Conservation (phyloP, 2,329 filamentous ascomycete species). For the Ceratocystis harringtonii region DNA sequence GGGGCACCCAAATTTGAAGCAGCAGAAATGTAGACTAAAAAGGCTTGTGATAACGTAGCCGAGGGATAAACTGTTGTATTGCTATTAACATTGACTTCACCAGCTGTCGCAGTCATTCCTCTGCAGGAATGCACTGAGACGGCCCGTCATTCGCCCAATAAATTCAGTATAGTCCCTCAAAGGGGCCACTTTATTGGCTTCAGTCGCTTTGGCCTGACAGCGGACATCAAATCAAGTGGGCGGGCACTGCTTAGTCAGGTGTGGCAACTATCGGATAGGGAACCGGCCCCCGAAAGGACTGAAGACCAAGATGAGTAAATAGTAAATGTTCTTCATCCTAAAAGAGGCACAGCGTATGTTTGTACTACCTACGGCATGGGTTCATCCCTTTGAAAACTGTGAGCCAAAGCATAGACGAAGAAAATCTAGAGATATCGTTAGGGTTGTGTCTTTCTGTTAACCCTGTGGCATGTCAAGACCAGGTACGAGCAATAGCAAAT, state of each 20-base stretch:
- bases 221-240: background rate
- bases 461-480: background rate
- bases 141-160: background rate
- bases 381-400: background rate
- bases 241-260: background rate
- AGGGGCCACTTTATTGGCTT: background rate
- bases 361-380: background rate
- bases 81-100: background rate
- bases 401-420: background rate
- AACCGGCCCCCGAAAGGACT: background rate
- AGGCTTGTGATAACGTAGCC: slow-evolving; percentile 1
- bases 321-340: background rate
- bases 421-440: background rate
- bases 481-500: too few species aligned
- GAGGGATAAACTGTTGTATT: background rate
- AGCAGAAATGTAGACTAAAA: background rate
- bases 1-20: background rate
- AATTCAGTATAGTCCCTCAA: background rate
- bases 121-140: background rate
- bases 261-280: background rate
- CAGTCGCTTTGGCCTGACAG: background rate
- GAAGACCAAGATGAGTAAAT: background rate
- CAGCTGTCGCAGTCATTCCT: background rate
- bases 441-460: background rate
- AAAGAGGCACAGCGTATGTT: background rate